Base-by-base conservation (phyloP, 202 grass and related monocot species). In the Hordeum pubiflorum region DNA sequence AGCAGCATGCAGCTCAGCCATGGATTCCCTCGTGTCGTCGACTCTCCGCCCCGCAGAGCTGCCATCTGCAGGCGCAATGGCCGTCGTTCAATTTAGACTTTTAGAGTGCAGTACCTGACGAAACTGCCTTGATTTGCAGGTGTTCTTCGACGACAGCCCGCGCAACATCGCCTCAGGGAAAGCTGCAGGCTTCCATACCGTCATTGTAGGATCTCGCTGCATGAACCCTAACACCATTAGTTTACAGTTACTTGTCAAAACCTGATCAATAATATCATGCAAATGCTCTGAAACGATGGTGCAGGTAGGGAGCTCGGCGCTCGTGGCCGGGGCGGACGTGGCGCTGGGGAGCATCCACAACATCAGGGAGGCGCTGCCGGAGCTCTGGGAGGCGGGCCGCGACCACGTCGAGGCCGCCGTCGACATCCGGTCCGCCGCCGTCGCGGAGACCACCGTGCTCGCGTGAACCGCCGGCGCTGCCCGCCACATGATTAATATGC, bases 271-370 rank as follows among this genome's bases (percentile, higher is more conserved):
- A 14, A 13, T 10, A 0, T 0, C 11, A 1, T 29, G 2, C 2
- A 37, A 3, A 29, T 0, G 17, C 23, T 18, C 26, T 63, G 75
- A 61, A 78, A 18, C 21, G 36, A 12, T 15, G 11, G 2, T 83
- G 83, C 84, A 97, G 95, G 90, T 95, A 55, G 95, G 95, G 67
- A 98, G 85, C 63, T 95, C 95, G 33, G 65, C 72, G 83, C 24
- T 81, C 22, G 88, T 98, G 55, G 10, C 88, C 3, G 96, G 92
- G 5, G 96, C 90, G 58, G 92, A 98, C 63, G 58, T 91, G 17
- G 92, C 90, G 63, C 86, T 98, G 36, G 85, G 90, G 77, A 98
- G 96, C 78, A 95, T 95, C 62, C 92, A 93, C 84, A 98, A 98
- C 85, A 88, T 98, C 66, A 93, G 69, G 78, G 96, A 95, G 79